Base-by-base conservation (phyloP, 352 stramenopile genomes). In the Thraustochytrium sp. region DNA sequence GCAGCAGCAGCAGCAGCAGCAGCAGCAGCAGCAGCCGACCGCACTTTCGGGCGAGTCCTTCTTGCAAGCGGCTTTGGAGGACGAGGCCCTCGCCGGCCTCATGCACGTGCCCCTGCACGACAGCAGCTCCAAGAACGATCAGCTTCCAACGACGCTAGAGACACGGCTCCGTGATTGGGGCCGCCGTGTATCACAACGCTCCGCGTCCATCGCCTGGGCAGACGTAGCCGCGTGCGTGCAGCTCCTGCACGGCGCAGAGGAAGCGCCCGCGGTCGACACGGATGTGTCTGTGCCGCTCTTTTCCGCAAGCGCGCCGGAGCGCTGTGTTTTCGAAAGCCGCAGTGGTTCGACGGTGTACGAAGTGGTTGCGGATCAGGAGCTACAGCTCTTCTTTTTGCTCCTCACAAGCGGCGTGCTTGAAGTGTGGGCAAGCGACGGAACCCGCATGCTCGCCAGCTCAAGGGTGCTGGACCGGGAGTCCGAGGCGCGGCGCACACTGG, bases 301-400 rank as follows among this genome's bases (percentile, higher is more conserved):
- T 3, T 65, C 26, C 13, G 55, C 13, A 29, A 13, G 26, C 26
- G 34, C 59, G 1, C 36, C 42, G 40, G 1, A 46, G 9, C 9
- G 9, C 16, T 2, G 23, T 8, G 23, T 9, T 31, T 49, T 77
- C 23, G 65, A 36, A 68, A 23, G n/a, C 46, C 9, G n/a, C 31
- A 44, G 38, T 34, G 23, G 46, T 2, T 18, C 42, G 11, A 44
- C 21, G 34, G 36, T 64, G 23, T 82, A 82, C 46, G 74, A 82
- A 31, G 38, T 82, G 11, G 51, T 23, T 21, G 38, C 29, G 21
- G 74, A 82, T 55, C 23, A 48, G 31, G 53, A 48, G 37, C 54
- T 73, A 3, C 26, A 73, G 29, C 74, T 34, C 18, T 8, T 82
- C 1, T 73, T 82, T 31, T 34, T 82, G 37, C 51, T 82, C 11